Evolutionary conservation across 2,329 filamentous ascomycete species (phyloP), one percentile per base, ranked within the genome.

Genomic region (Aureobasidium leucospermi): DNA sequence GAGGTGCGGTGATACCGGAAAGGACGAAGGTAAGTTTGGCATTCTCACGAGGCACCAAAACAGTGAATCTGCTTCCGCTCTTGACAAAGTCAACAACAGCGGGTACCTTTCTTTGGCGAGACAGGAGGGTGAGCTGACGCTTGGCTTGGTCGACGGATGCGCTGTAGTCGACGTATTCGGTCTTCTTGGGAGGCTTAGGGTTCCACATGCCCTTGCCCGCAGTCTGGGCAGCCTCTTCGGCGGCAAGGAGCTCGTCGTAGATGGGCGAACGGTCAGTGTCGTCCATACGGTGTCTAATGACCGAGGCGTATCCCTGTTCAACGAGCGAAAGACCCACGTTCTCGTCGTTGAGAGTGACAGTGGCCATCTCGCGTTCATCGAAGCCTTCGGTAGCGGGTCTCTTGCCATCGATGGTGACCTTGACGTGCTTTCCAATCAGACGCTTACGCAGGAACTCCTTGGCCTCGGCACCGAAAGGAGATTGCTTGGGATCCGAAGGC

Each of bases 81-180:
- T 97, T 96, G 79, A 96, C 94, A 73, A 95, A 99, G 74, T 99
- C 94, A 43, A 99, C 91, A 66, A 99, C 81, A 10, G 89, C 94
- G 7, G 94, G 91, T 3, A 97, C 87, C 74, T 89, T 93, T 80
- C 90, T 93, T 73, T 96, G 92, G 58, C 93, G 85, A 63, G 94
- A 89, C 34, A 99, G 81, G 23, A 90, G 86, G 10, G 89, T 88
- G 39, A 96, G 82, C 73, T 96, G 91, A 58, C 96, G 87, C 81
- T 96, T 97, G 63, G 94, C 94, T 76, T 96, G 96, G 73, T 97
- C 93, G 6, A 93, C 77, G 62, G 83, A 92, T 74, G 97, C 94
- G 5, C 92, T 96, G 70, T 93, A 91, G 72, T 99, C 94, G 46
- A 88, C 82, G 71, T 89, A 94, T 70, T 88, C 84, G 78, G 88